Conservation (phyloP, 306 rosid species). For the Inga oerstediana region DNA sequence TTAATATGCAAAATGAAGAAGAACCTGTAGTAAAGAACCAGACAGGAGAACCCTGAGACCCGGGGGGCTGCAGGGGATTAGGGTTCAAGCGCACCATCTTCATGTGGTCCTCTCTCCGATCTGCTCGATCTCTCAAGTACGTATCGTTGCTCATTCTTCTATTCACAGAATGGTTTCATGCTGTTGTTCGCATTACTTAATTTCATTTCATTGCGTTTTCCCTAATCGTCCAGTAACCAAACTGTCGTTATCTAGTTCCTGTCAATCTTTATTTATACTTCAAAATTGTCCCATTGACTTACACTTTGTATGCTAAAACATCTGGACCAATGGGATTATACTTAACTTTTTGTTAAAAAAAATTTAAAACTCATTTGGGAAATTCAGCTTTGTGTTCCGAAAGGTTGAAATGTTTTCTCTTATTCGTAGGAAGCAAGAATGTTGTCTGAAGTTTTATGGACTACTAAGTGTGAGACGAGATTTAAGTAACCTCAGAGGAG, state of each 20-base stretch:
- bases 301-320: not conserved
- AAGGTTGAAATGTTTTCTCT: not conserved
- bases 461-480: not conserved
- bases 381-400: not conserved
- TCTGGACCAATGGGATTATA: too few relatives aligned
- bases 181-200: not conserved
- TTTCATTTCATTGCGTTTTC: not conserved
- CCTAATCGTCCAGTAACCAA: not conserved
- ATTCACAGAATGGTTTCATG: not conserved
- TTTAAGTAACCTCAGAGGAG: conserved; percentile 11
- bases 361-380: not conserved
- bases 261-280: not conserved
- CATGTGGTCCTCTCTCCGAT: conserved; percentile 22
- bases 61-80: not conserved
- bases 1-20: too few relatives aligned
- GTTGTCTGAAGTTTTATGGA: not conserved
- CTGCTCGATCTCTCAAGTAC: conserved; percentile 13
- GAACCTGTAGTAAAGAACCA: too few relatives aligned
- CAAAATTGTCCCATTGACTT: not conserved
- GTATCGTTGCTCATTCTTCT: not conserved
- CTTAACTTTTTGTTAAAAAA: not conserved
- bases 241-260: not conserved
- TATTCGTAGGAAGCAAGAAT: conserved; percentile 18
- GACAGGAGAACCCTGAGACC: not conserved
- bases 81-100: not conserved